These are phyloP conservation scores for Lasiodiplodia gonubiensis DNA, from an alignment of 2,329 filamentous ascomycete genomes.

Conservation along the genomic window DNA sequence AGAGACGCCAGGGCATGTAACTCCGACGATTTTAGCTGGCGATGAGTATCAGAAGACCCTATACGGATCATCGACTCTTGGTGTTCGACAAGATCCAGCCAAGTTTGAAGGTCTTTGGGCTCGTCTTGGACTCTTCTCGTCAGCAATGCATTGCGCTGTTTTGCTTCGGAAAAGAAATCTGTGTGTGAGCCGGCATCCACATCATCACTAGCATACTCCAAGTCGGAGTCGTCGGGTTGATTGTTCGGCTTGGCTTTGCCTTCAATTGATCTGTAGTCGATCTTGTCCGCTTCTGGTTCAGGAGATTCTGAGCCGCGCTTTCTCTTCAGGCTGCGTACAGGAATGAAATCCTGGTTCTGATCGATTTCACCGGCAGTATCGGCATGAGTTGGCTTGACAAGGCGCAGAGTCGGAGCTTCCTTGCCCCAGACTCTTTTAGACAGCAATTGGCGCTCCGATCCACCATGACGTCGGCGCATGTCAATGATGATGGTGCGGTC, in stretches of 20 bases:
- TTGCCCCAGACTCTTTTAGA: slow-evolving; percentile 35
- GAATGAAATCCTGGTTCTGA: slow-evolving; percentile 40
- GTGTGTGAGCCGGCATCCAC: slow-evolving; percentile 25
- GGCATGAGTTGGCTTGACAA: slow-evolving; percentile 33
- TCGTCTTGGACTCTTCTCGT: slow-evolving; percentile 67
- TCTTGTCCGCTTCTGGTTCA: slow-evolving; percentile 31
- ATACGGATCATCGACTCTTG: slow-evolving; percentile 71
- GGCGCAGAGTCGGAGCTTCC: slow-evolving; percentile 37
- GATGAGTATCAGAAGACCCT: slow-evolving; percentile 45
- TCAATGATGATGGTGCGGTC: slow-evolving; percentile 52
- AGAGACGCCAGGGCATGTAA: slow-evolving; percentile 74
- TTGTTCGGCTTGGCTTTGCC: slow-evolving; percentile 35
- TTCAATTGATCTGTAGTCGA: slow-evolving; percentile 49
- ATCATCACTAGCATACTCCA: slow-evolving; percentile 41
- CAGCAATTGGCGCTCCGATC: slow-evolving; percentile 54
- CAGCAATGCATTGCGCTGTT: slow-evolving; percentile 65
- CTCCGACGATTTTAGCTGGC: slow-evolving; percentile 64
- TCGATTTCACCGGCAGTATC: slow-evolving; percentile 19
- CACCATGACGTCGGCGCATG: slow-evolving; percentile 45
- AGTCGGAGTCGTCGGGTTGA: slow-evolving; percentile 44
- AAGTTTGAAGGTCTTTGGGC: slow-evolving; percentile 71
- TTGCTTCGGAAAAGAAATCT: slow-evolving; percentile 41
- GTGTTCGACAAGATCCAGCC: slow-evolving; percentile 79
- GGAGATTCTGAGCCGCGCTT: slow-evolving; percentile 32
- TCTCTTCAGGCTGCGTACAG: slow-evolving; percentile 35